These are phyloP conservation scores for Pseudogymnoascus sp. DNA, from an alignment of 2,329 filamentous ascomycete species.

Conservation along the genomic window DNA sequence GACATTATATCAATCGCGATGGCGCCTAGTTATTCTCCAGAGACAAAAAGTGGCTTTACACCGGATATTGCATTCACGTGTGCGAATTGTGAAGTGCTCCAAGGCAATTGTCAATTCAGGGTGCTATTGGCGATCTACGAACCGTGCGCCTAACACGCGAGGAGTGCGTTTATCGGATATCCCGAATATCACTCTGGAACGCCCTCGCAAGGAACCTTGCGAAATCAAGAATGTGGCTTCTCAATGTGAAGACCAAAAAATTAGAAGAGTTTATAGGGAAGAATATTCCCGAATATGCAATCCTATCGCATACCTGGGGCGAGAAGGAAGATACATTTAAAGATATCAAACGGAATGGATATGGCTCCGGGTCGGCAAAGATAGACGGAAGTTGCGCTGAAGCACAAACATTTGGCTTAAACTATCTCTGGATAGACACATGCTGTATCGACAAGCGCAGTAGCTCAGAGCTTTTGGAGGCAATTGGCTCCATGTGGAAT, in stretches of 20 bases:
- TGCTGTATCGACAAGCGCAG: conserved; percentile 12
- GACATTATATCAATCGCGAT: conserved; percentile 2
- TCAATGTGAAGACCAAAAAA: conserved; percentile 13
- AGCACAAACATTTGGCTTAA: not conserved
- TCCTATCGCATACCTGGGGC: conserved; percentile 21
- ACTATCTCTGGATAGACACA: conserved; percentile 9
- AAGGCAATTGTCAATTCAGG: not conserved
- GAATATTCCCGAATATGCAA: conserved; percentile 18
- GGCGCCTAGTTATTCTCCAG: not conserved
- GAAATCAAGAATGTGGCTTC: conserved; percentile 10
- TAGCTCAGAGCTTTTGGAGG: conserved; percentile 11
- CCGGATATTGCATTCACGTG: not conserved
- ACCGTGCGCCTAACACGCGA: not conserved
- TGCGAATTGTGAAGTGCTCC: not conserved
- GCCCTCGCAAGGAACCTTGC: not conserved
- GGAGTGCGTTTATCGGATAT: not conserved
- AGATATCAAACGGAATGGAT: conserved; percentile 23
- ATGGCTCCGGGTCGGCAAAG: not conserved
- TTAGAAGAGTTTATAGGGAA: conserved; percentile 18
- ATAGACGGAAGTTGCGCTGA: not conserved
- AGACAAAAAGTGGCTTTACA: not conserved
- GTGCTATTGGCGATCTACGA: not conserved
- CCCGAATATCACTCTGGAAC: not conserved
- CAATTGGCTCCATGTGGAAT: conserved; percentile 11
- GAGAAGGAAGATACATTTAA: conserved; percentile 29